phyloP scores from a whole-genome alignment of 1,284 basidiomycete genomes.

The Trichosporon ovoides region DNA sequence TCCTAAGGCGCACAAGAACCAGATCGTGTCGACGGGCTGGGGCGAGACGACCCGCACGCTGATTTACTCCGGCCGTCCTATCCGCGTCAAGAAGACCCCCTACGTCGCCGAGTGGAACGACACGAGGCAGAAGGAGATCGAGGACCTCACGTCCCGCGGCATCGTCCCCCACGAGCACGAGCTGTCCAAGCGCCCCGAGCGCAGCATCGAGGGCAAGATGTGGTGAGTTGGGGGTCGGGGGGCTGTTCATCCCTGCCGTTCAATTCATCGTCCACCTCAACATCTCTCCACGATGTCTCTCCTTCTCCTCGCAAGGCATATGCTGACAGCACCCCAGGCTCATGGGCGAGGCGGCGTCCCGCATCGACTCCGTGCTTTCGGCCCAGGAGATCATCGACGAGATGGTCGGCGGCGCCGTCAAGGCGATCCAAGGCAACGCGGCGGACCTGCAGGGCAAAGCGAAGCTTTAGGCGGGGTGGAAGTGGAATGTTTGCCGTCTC shows the following conservation, averaged over 20 bases:
- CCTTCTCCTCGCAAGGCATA: too few relatives aligned
- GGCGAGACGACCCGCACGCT: slow-evolving; percentile 62
- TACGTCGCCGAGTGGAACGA: slow-evolving; percentile 68
- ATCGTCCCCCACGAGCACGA: slow-evolving; percentile 68
- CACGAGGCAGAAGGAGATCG: slow-evolving; percentile 44
- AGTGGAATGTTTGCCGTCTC: too few relatives aligned
- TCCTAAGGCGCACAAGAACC: slow-evolving; percentile 75
- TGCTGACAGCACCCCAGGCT: slow-evolving; percentile 49
- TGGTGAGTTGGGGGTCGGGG: slow-evolving; percentile 32
- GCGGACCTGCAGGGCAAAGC: neutral
- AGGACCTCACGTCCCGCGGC: slow-evolving; percentile 67
- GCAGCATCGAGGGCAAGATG: slow-evolving; percentile 58
- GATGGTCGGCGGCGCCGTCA: slow-evolving; percentile 54
- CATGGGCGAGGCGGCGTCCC: slow-evolving; percentile 71
- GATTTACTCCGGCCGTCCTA: slow-evolving; percentile 80
- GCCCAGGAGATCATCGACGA: slow-evolving; percentile 72
- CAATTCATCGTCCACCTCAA: too few relatives aligned
- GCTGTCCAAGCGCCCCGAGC: slow-evolving; percentile 70
- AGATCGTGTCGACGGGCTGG: slow-evolving; percentile 41
- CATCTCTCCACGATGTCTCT: too few relatives aligned
- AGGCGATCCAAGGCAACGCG: slow-evolving; percentile 24
- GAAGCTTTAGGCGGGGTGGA: neutral
- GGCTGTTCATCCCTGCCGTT: too few relatives aligned
- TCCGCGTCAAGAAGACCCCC: slow-evolving; percentile 71
- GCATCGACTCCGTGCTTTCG: slow-evolving; percentile 70